phyloP scores from a whole-genome alignment of 257 asterid genomes.

The Solanum chiquidenum region DNA sequence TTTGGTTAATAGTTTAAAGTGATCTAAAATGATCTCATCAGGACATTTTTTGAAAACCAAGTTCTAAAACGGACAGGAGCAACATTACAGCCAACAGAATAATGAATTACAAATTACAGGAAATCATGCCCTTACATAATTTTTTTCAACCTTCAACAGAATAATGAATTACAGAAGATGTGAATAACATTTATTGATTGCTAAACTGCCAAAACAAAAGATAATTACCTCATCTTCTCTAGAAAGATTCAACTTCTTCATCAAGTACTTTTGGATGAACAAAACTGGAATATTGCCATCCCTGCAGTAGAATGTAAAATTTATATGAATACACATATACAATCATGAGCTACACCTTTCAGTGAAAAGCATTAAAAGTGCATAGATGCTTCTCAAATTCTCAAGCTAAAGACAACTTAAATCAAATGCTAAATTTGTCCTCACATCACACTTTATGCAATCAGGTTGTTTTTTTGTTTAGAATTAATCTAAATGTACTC shows the following conservation, averaged over 20 bases:
- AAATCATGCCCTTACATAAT: not conserved
- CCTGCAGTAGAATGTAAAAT: constrained; percentile 29
- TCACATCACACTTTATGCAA: not conserved
- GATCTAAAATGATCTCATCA: too few species aligned
- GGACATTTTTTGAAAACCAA: not conserved
- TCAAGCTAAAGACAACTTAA: not conserved
- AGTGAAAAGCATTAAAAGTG: not conserved
- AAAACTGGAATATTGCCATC: constrained; percentile 78
- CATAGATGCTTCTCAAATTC: not conserved
- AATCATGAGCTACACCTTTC: not conserved
- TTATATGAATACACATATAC: not conserved
- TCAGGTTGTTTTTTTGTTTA: not conserved
- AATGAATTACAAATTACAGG: not conserved
- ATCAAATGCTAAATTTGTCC: not conserved
- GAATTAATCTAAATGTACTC: not conserved
- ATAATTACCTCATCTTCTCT: constrained; percentile 68
- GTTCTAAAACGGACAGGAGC: not conserved
- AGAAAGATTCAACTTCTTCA: constrained; percentile 65
- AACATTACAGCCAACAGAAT: not conserved
- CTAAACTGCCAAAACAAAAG: not conserved
- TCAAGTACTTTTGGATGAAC: constrained; percentile 67
- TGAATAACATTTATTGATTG: not conserved
- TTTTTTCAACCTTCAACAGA: too few species aligned
- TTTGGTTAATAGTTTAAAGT: too few species aligned
- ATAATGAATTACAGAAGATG: not conserved